Evolutionary conservation across 805 yeast genomes (phyloP), one percentile per base, ranked within the genome.

Genomic region (Cyberlindnera euphorbiiphila): DNA sequence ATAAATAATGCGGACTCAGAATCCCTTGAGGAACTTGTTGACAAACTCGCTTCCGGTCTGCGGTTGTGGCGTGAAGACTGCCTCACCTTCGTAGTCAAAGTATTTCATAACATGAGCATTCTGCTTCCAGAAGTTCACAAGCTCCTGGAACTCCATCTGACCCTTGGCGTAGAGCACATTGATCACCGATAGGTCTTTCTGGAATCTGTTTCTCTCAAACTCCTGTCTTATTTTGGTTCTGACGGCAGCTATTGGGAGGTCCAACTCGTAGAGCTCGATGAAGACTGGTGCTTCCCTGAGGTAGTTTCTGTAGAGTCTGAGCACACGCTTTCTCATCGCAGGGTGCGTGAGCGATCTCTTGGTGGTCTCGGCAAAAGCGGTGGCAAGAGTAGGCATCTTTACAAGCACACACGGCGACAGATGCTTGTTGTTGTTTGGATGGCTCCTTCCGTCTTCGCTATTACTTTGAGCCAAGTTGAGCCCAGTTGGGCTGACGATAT

Each of bases 81-180:
- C 74, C 23, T 66, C 68, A 29, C 72, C 72, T 59, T 74, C 81
- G 51, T 78, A 79, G 49, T 80, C 85, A 51, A 85, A 85, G 68
- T 81, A 85, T 64, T 81, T 77, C 78, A 83, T 69, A 30, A 85
- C 86, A 61, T 85, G 94, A 47, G 89, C 76, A 57, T 76, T 78
- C 69, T 86, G 95, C 61, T 85, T 86, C 95, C 95, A 85, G 68
- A 85, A 85, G 65, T 86, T 86, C 54, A 81, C 72, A 55, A 85
- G 71, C 58, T 85, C 95, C 65, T 85, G 95, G 64, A 78, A 86
- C 61, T 86, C 95, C 93, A 84, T 84, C 55, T 84, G 88, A 6
- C 91, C 95, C 66, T 85, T 83, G 66, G 84, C 78, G 49, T 76
- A 76, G 41, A 86, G 68, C 13, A 83, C 72, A 61, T 85, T 86